Evolutionary conservation across 2,329 filamentous ascomycete species (phyloP), one percentile per base, ranked within the genome.

Genomic region (Huntiella decipiens): DNA sequence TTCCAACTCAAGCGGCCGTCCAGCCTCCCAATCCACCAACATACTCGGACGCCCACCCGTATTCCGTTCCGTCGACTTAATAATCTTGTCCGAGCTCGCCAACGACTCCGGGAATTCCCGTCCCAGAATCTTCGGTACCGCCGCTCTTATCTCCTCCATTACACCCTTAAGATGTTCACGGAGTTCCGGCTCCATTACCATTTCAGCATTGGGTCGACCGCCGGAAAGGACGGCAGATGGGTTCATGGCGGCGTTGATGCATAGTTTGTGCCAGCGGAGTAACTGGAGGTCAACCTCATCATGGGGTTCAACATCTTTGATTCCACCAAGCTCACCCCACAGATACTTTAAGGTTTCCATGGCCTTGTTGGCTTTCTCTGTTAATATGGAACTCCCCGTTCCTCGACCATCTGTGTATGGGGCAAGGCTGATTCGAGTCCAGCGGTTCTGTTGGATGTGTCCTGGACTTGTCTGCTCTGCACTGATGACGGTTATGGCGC

Each of bases 221-320:
- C 76, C 74, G 1, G 71, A 73, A 0, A 84, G 66, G 5, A 83
- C 77, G 2, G 78, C 74, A 1, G 74, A 77, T 0, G 79, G 78
- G 60, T 84, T 84, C 69, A 83, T 80, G 44, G 76, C 73, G 0
- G 78, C 76, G 58, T 84, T 84, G 64, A 84, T 82, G 54, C 76
- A 78, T 51, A 83, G 72, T 59, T 84, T 84, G 59, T 83, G 79
- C 79, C 79, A 84, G 17, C 79, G 67, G 13, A 83, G 71, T 37
- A 74, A 70, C 59, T 84, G 80, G 39, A 84, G 63, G 50, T 74
- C 77, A 31, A 74, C 62, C 57, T 82, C 76, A 40, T 72, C 67
- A 53, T 79, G 74, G 5, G 70, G 63, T 50, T 77, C 71, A 4
- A 77, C 75, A 58, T 84, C 79, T 49, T 68, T 68, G 52, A 84